Conservation (phyloP, 768 basidiomycete species). For the Serendipita vermifera region DNA sequence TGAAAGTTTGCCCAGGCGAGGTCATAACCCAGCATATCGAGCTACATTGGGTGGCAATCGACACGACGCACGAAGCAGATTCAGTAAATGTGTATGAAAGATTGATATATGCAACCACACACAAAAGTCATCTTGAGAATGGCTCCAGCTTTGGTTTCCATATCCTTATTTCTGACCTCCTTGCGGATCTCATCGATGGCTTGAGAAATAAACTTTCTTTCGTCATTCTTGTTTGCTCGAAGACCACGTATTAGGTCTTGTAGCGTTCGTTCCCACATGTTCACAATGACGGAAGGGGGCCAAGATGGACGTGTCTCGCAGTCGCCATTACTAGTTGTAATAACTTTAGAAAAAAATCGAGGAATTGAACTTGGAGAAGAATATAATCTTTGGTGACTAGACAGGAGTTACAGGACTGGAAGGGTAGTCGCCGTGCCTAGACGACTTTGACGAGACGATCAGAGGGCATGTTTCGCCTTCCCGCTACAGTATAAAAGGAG, state of each 20-base stretch:
- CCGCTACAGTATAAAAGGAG: too few relatives aligned
- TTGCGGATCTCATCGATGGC: constrained; percentile 88
- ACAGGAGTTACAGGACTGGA: too few relatives aligned
- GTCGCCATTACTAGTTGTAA: too few relatives aligned
- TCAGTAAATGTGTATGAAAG: not conserved
- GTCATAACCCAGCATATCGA: constrained; percentile 94
- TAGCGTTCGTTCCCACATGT: constrained; percentile 93
- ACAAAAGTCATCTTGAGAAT: constrained; percentile 95
- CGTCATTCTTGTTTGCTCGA: constrained; percentile 89
- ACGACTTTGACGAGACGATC: too few relatives aligned
- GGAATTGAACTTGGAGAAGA: too few relatives aligned
- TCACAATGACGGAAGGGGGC: too few relatives aligned
- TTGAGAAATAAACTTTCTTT: constrained; percentile 79
- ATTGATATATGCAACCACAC: constrained; percentile 26
- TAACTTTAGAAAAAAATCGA: too few relatives aligned
- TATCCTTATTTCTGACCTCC: constrained; percentile 87
- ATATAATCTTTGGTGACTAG: too few relatives aligned
- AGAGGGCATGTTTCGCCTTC: too few relatives aligned
- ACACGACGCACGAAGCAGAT: constrained; percentile 13
- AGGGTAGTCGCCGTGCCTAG: too few relatives aligned
- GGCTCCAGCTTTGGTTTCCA: constrained; percentile 92
- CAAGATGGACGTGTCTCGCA: too few relatives aligned
- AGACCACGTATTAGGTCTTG: constrained; percentile 93
- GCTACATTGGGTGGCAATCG: constrained; percentile 35
- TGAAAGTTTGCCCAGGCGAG: constrained; percentile 95